Evolutionary conservation across 306 rosid genomes (phyloP).

Genomic region (Ammopiptanthus mongolicus): DNA sequence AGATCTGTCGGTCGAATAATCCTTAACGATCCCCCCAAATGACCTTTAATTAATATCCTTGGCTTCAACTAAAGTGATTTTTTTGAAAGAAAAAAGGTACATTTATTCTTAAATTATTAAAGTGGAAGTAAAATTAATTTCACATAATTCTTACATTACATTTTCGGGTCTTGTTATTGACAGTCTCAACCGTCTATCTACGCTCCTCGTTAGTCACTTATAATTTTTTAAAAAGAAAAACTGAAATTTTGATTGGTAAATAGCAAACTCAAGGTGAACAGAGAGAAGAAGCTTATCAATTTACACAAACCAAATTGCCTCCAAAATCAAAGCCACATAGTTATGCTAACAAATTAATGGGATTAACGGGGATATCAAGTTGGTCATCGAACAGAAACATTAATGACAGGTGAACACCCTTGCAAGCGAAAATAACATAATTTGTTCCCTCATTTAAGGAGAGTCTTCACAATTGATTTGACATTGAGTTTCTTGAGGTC

Average conservation of each 20-base stretch:
- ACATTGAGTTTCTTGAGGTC: slow-evolving; percentile 96
- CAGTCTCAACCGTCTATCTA: no score
- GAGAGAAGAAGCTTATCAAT: not conserved
- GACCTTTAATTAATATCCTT: no score
- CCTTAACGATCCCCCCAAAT: no score
- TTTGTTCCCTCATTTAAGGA: slow-evolving; percentile 52
- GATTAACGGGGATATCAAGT: slow-evolving; percentile 18
- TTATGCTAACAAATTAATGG: slow-evolving; percentile 12
- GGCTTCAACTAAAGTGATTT: no score
- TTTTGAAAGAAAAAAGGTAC: no score
- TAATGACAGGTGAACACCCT: slow-evolving; percentile 15
- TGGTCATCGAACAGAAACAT: slow-evolving; percentile 27
- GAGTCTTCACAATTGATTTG: slow-evolving; percentile 89
- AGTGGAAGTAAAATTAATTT: no score
- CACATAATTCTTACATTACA: not conserved
- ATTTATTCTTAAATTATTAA: no score
- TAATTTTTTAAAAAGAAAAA: no score
- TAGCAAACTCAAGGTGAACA: not conserved
- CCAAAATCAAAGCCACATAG: slow-evolving; percentile 28
- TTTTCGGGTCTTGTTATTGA: no score
- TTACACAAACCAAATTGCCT: slow-evolving; percentile 20
- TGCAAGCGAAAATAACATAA: not conserved
- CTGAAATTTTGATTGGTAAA: no score
- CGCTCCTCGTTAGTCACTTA: no score
- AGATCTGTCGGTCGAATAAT: no score